Percentiles rank a stretch among this genome's conserved stretches.
These are phyloP conservation scores for Lactarius trivialis DNA, from an alignment of 768 basidiomycete species.

Conservation along the genomic window DNA sequence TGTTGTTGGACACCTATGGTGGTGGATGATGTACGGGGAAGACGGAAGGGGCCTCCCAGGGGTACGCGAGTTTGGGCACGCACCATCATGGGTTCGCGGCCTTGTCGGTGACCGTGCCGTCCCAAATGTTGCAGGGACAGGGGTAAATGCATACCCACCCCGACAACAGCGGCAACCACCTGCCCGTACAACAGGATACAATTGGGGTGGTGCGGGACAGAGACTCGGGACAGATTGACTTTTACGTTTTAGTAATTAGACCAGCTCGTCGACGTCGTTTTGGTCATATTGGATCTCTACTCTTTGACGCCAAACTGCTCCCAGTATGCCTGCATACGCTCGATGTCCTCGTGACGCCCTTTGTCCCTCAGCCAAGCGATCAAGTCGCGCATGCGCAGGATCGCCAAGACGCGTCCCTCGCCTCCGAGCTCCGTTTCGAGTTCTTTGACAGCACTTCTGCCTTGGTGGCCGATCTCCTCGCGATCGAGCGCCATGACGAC, in stretches of 20 bases:
- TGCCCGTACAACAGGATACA: constrained; percentile 31
- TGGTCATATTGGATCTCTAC: constrained; percentile 7
- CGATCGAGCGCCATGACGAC: constrained; percentile 84
- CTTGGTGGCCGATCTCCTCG: constrained; percentile 74
- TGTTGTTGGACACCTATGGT: constrained; percentile 76
- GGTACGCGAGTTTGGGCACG: constrained; percentile 38
- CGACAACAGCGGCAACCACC: constrained; percentile 29
- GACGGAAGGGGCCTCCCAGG: constrained; percentile 57
- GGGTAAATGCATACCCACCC: constrained; percentile 57
- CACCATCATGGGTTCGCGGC: constrained; percentile 18
- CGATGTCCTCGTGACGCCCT: constrained; percentile 56
- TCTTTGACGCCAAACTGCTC: constrained; percentile 61
- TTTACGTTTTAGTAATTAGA: not conserved
- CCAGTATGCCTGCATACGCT: constrained; percentile 72
- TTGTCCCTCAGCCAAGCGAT: constrained; percentile 75
- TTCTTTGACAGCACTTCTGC: constrained; percentile 73
- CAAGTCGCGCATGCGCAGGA: constrained; percentile 80
- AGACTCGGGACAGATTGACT: constrained; percentile 37
- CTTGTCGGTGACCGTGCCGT: constrained; percentile 30
- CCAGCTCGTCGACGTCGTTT: not conserved
- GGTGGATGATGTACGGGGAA: constrained; percentile 57
- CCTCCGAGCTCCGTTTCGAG: constrained; percentile 69
- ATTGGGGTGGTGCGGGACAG: constrained; percentile 48
- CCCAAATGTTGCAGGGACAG: constrained; percentile 32
- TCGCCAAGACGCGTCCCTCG: constrained; percentile 63